These are phyloP conservation scores for Ambrosia artemisiifolia DNA, from an alignment of 129 eudicot genomes.

Conservation along the genomic window DNA sequence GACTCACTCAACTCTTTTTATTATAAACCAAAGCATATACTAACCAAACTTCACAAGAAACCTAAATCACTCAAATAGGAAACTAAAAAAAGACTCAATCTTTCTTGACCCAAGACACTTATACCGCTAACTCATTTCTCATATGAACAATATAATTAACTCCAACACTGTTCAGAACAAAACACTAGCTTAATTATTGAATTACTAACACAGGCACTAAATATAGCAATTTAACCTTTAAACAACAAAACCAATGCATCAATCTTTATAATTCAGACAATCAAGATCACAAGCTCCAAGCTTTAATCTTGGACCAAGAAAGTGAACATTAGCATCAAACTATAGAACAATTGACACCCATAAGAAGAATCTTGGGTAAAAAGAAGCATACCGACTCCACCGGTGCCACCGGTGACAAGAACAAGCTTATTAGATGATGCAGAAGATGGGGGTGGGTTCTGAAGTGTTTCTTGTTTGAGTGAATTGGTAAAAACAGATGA, in stretches of 20 bases:
- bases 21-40: too few species aligned
- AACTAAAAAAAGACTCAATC: too few species aligned
- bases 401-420: constrained; percentile 88
- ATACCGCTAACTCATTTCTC: too few species aligned
- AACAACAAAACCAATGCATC: not conserved
- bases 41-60: too few species aligned
- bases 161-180: not conserved
- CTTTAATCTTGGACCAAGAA: not conserved
- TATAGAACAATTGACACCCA: not conserved
- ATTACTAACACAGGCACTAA: constrained; percentile 1
- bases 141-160: too few species aligned
- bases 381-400: constrained; percentile 67
- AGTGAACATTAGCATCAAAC: not conserved
- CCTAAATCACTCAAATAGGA: too few species aligned
- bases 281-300: not conserved
- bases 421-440: constrained; percentile 59
- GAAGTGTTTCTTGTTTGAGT: constrained; percentile 46
- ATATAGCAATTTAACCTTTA: not conserved
- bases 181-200: not conserved
- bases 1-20: too few species aligned
- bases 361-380: not conserved
- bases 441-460: constrained; percentile 20
- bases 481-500: constrained; percentile 38
- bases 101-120: too few species aligned
- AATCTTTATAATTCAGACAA: not conserved